phyloP scores from a whole-genome alignment of 1,139 yeast genomes.

The Magnusiomyces magnusii region DNA sequence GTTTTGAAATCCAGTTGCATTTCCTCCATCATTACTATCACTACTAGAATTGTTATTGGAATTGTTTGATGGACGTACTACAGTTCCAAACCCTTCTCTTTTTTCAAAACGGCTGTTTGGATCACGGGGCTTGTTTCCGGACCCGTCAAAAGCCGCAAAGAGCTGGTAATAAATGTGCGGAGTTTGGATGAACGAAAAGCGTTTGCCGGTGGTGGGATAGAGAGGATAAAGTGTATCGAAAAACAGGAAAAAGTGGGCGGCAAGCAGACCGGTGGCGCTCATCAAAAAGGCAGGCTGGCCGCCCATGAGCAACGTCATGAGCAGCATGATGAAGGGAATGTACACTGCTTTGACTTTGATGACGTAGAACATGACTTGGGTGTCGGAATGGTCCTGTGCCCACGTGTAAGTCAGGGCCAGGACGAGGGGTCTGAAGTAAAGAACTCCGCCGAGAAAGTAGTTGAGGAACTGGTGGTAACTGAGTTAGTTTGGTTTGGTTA shows the following conservation, averaged over 20 bases:
- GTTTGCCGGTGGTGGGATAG: constrained; percentile 12
- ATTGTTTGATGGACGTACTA: not conserved
- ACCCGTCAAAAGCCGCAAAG: constrained; percentile 18
- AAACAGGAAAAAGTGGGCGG: constrained; percentile 33
- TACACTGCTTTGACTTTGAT: constrained; percentile 31
- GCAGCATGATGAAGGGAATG: constrained; percentile 31
- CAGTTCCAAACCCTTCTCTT: constrained; percentile 18
- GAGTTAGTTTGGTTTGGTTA: not conserved
- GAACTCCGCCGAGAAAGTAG: constrained; percentile 21
- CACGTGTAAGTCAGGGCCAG: constrained; percentile 34
- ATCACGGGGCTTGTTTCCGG: constrained; percentile 6
- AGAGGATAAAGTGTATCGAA: constrained; percentile 24
- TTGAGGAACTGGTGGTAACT: constrained; percentile 15
- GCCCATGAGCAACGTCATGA: constrained; percentile 25
- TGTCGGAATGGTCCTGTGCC: constrained; percentile 33
- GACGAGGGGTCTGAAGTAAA: constrained; percentile 23
- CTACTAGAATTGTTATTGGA: not conserved
- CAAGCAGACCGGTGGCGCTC: constrained; percentile 30
- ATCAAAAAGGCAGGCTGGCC: constrained; percentile 26
- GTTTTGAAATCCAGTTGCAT: constrained; percentile 9
- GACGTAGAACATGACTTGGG: constrained; percentile 27
- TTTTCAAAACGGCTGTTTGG: not conserved
- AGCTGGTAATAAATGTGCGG: constrained; percentile 22
- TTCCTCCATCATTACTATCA: not conserved
- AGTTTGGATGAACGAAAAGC: constrained; percentile 21